Conservation (phyloP, 2,329 filamentous ascomycete genomes). For the Epichloe sp. region DNA sequence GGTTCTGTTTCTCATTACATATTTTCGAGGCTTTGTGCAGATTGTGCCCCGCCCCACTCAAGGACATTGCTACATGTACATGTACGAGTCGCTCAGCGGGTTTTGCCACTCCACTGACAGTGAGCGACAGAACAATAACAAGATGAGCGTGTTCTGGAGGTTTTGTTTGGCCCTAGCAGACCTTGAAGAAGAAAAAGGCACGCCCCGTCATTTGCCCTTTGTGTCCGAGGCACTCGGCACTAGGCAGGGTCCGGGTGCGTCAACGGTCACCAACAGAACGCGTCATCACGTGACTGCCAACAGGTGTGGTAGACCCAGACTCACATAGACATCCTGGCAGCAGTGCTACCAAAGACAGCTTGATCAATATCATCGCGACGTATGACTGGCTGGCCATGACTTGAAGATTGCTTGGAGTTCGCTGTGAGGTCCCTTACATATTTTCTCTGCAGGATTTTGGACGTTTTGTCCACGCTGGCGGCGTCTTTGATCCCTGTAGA, state of each 20-base stretch:
- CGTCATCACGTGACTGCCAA: constrained; percentile 3
- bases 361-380: too few species aligned
- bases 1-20: neutral
- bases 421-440: too few species aligned
- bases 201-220: neutral
- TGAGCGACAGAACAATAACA: neutral
- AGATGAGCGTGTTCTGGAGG: neutral
- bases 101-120: neutral
- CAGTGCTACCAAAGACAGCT: too few species aligned
- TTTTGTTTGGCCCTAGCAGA: too few species aligned
- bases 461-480: too few species aligned
- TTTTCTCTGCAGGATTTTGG: too few species aligned
- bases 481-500: constrained; percentile 11
- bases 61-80: too few species aligned
- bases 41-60: neutral
- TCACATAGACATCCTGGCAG: too few species aligned
- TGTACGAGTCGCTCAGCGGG: too few species aligned
- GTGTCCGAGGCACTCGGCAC: neutral
- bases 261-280: neutral
- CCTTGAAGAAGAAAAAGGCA: neutral
- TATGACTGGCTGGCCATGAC: too few species aligned
- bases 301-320: neutral
- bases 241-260: neutral
- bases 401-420: too few species aligned
- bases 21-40: neutral